Conservation (phyloP, 1,284 basidiomycete species). For the Farysia itapuensis region DNA sequence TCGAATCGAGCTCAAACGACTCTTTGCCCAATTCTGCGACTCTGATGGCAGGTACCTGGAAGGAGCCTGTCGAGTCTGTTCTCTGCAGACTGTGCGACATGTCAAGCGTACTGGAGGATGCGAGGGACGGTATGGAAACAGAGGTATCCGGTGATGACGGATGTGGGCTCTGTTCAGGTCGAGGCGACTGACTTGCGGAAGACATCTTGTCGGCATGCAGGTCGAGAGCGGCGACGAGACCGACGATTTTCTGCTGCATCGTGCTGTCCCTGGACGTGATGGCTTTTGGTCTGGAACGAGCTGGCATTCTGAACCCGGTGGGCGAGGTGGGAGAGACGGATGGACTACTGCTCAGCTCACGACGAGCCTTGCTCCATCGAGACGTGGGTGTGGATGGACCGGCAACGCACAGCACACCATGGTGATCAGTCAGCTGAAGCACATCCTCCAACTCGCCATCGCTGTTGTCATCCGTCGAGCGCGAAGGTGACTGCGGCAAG, state of each 20-base stretch:
- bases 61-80: no score
- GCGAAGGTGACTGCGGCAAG: not conserved
- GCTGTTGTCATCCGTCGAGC: constrained; percentile 3
- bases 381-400: not conserved
- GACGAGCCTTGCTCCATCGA: not conserved
- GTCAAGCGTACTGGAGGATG: no score
- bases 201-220: no score
- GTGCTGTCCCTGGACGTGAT: not conserved
- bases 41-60: no score
- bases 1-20: constrained; percentile 13
- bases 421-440: constrained; percentile 13
- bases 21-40: no score
- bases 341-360: not conserved
- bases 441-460: constrained; percentile 24
- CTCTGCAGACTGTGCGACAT: no score
- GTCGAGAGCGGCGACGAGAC: constrained; percentile 29
- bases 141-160: no score
- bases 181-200: no score
- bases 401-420: constrained; percentile 3
- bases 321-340: not conserved
- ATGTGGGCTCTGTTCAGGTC: no score
- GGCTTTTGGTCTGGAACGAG: not conserved
- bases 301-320: not conserved
- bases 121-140: no score
- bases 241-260: constrained; percentile 21